Percentiles rank a stretch among this genome's conserved stretches.
These are phyloP conservation scores for Neurospora hispaniola DNA, from an alignment of 495 filamentous ascomycete species.

Conservation along the genomic window DNA sequence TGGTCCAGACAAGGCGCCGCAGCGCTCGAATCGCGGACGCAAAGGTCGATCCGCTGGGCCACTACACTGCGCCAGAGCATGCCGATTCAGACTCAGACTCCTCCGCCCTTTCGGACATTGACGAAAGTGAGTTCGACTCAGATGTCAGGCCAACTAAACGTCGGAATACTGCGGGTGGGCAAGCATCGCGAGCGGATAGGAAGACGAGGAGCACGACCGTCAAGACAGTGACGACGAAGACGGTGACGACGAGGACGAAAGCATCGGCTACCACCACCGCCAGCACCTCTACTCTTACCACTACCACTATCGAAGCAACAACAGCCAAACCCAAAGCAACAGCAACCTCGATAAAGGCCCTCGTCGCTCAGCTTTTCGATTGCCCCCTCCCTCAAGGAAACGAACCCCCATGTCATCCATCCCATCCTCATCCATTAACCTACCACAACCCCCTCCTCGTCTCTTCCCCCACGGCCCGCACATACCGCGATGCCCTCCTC, in stretches of 20 bases:
- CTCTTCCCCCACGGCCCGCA: constrained; percentile 11
- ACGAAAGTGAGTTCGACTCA: not conserved
- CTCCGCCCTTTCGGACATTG: not conserved
- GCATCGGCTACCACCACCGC: not conserved
- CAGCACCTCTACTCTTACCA: not conserved
- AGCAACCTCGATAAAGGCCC: not conserved
- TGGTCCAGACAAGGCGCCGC: not conserved
- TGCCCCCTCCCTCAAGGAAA: not conserved
- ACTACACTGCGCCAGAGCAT: not conserved
- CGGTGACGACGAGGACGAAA: not conserved
- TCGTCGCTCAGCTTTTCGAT: not conserved
- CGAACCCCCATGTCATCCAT: not conserved
- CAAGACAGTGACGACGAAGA: not conserved
- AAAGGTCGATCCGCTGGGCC: not conserved
- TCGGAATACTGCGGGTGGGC: not conserved
- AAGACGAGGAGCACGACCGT: not conserved
- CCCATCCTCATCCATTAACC: constrained; percentile 11
- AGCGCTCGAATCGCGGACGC: not conserved
- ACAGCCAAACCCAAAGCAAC: not conserved
- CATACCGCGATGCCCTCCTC: constrained; percentile 20
- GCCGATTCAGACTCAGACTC: not conserved
- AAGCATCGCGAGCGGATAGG: not conserved
- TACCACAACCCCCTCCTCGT: constrained; percentile 37
- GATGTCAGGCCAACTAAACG: not conserved
- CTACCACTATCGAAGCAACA: not conserved